Conservation (phyloP, 768 basidiomycete species). For the Dacryopinax spathularia region DNA sequence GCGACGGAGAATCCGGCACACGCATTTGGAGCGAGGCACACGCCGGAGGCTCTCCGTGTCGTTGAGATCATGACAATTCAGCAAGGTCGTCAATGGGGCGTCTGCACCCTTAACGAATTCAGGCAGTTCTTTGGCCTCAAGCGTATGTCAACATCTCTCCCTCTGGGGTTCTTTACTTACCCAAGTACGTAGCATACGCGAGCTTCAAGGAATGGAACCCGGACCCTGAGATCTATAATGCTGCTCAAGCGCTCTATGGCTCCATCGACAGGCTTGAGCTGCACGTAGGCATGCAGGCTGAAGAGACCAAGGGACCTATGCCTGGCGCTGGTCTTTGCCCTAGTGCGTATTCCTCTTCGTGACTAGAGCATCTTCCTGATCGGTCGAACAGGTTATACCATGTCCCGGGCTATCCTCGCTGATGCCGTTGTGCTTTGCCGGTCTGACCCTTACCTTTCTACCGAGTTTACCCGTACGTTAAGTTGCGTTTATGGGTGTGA, state of each 20-base stretch:
- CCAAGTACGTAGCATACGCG: conserved; percentile 36
- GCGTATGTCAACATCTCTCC: conserved; percentile 29
- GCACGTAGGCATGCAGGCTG: conserved; percentile 68
- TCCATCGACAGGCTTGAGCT: conserved; percentile 64
- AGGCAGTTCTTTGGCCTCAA: conserved; percentile 60
- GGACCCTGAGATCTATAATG: conserved; percentile 45
- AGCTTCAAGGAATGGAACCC: conserved; percentile 75
- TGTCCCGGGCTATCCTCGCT: conserved; percentile 68
- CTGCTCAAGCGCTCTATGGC: conserved; percentile 63
- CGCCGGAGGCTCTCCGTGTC: conserved; percentile 44
- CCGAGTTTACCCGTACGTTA: not conserved
- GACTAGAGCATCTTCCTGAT: not conserved
- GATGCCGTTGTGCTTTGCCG: conserved; percentile 14
- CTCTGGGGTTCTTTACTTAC: conserved; percentile 11
- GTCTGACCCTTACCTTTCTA: not conserved
- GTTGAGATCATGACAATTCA: conserved; percentile 58
- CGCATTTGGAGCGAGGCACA: conserved; percentile 55
- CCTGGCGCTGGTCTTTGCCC: conserved; percentile 77
- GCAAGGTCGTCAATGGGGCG: conserved; percentile 52
- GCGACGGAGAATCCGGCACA: conserved; percentile 46
- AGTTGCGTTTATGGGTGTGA: not conserved
- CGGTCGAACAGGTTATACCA: conserved; percentile 38
- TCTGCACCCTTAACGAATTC: conserved; percentile 40
- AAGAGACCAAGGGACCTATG: conserved; percentile 57
- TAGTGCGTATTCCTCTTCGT: conserved; percentile 29